Percentiles rank a stretch among this genome's conserved stretches.
phyloP scores from a whole-genome alignment of 2,329 filamentous ascomycete species.

The Zelopaecilomyces penicillatus region DNA sequence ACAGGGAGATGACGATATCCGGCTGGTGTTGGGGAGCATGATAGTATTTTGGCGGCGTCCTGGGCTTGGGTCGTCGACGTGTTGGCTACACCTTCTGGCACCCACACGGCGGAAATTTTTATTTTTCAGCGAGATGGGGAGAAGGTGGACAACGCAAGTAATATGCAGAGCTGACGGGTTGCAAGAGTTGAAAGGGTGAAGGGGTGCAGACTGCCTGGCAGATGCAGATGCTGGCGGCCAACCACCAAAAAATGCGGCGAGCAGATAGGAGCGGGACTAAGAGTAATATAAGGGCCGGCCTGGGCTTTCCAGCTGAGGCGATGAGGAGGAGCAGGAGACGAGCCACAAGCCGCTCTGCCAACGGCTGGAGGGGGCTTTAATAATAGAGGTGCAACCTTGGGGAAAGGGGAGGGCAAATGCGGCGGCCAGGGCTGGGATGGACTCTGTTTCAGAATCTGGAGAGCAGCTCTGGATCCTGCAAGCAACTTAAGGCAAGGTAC shows the following conservation, averaged over 20 bases:
- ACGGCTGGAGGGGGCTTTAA: conserved; percentile 3
- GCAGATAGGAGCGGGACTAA: no score
- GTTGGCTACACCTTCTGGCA: conserved; percentile 8
- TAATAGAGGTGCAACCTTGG: neutral
- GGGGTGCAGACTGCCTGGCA: no score
- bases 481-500: no score
- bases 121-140: no score
- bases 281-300: neutral
- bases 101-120: conserved; percentile 1
- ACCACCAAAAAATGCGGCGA: neutral
- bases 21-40: conserved; percentile 30
- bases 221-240: no score
- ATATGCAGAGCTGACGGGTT: no score
- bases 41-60: conserved; percentile 18
- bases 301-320: neutral
- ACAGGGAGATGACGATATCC: conserved; percentile 30
- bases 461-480: neutral
- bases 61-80: conserved; percentile 2
- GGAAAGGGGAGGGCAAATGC: conserved; percentile 3
- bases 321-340: conserved; percentile 3
- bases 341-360: neutral
- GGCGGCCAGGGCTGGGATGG: conserved; percentile 7
- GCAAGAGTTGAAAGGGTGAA: no score
- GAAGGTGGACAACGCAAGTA: no score
- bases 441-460: conserved; percentile 9